phyloP scores from a whole-genome alignment of 768 basidiomycete species.

The Cystobasidium ongulense region DNA sequence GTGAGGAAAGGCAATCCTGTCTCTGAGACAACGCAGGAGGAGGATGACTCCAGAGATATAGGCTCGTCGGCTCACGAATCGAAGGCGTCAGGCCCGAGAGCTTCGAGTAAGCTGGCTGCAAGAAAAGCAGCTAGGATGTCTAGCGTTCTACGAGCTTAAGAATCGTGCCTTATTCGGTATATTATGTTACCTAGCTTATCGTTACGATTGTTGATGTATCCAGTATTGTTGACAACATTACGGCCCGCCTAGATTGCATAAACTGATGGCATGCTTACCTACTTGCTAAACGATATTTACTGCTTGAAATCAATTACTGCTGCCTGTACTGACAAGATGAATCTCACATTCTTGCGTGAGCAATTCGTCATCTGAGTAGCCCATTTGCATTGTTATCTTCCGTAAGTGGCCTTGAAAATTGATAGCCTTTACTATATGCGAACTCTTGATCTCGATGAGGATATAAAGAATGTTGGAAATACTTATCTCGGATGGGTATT shows the following conservation, averaged over 20 bases:
- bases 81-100: not conserved
- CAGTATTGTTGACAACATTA: not conserved
- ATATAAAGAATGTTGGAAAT: constrained; percentile 30
- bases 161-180: not conserved
- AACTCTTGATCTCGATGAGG: constrained; percentile 22
- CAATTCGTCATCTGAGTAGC: not conserved
- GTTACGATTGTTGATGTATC: not conserved
- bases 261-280: too few relatives aligned
- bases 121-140: constrained; percentile 22
- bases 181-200: not conserved
- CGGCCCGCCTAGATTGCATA: too few relatives aligned
- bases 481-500: constrained; percentile 33
- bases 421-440: constrained; percentile 26
- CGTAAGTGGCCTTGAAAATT: not conserved
- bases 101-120: not conserved
- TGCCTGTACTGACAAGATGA: too few relatives aligned
- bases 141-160: not conserved
- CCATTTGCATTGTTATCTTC: not conserved
- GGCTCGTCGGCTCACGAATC: not conserved
- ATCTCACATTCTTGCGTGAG: not conserved
- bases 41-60: not conserved
- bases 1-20: not conserved
- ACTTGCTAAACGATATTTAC: too few relatives aligned
- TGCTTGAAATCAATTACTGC: too few relatives aligned
- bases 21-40: not conserved